Evolutionary conservation across 2,329 filamentous ascomycete species (phyloP).

Genomic region (Chaetomiaceae sp.): DNA sequence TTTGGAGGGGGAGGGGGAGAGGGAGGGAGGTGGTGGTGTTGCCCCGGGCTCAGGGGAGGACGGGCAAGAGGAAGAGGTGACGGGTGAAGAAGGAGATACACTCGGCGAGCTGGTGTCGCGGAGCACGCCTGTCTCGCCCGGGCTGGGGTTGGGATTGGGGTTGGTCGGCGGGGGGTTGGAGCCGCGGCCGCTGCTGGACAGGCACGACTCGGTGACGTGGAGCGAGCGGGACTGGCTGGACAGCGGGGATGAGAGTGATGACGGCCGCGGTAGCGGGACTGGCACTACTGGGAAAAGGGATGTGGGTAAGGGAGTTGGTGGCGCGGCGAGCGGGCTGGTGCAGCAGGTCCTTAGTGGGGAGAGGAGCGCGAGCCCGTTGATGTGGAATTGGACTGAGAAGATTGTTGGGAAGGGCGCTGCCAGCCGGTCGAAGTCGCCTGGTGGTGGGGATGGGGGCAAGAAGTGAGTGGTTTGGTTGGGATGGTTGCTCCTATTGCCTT

Average conservation of each 20-base stretch:
- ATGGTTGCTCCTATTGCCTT: no score
- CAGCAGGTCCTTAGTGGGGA: not conserved
- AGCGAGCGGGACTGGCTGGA: slow-evolving; percentile 61
- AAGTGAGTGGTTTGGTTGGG: not conserved
- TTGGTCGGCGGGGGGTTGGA: no score
- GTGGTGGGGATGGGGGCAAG: not conserved
- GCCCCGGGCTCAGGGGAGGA: no score
- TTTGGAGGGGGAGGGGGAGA: no score
- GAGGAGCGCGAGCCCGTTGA: slow-evolving; percentile 20
- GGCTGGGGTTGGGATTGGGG: not conserved
- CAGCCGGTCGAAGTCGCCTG: slow-evolving; percentile 10
- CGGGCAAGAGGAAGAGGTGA: no score
- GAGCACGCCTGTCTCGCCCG: slow-evolving; percentile 8
- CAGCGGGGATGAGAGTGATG: slow-evolving; percentile 43
- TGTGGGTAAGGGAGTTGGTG: not conserved
- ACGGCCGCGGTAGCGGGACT: slow-evolving; percentile 3
- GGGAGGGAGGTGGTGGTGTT: no score
- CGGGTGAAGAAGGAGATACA: slow-evolving; percentile 41
- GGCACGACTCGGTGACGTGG: slow-evolving; percentile 57
- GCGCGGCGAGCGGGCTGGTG: not conserved
- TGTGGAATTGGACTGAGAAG: slow-evolving; percentile 30
- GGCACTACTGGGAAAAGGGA: slow-evolving; percentile 1
- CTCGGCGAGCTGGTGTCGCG: slow-evolving; percentile 41
- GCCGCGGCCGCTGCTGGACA: slow-evolving; percentile 23
- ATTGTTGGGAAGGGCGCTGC: slow-evolving; percentile 29